These are phyloP conservation scores for Boletus rufocinnamomeus DNA, from an alignment of 768 basidiomycete species.

Conservation along the genomic window DNA sequence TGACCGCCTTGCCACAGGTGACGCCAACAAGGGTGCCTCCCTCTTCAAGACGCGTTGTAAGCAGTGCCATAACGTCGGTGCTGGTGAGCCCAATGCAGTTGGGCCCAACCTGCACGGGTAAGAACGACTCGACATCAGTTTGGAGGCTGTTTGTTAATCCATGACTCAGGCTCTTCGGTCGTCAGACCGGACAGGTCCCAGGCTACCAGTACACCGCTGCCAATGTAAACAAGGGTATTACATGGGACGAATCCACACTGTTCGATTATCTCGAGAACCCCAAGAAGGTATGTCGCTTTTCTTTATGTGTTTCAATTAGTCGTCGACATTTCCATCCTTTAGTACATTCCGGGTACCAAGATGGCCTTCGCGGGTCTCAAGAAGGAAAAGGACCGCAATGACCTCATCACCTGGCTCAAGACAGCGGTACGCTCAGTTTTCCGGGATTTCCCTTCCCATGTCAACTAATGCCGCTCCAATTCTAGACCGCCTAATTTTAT, in stretches of 20 bases:
- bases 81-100: conserved; percentile 81
- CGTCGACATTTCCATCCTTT: neutral
- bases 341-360: conserved; percentile 97
- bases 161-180: conserved; percentile 69
- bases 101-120: conserved; percentile 96
- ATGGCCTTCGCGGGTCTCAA: conserved; percentile 99
- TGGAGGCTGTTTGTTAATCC: neutral
- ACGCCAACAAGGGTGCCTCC: conserved; percentile 84
- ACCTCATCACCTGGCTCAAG: conserved; percentile 86
- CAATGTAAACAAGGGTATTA: conserved; percentile 92
- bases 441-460: neutral
- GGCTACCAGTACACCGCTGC: conserved; percentile 92
- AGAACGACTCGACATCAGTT: conserved; percentile 27
- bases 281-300: conserved; percentile 69
- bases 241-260: conserved; percentile 84
- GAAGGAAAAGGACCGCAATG: conserved; percentile 97
- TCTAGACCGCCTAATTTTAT: conserved; percentile 32
- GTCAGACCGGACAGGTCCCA: conserved; percentile 82
- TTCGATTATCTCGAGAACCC: conserved; percentile 97
- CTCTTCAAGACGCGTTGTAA: conserved; percentile 97
- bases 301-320: neutral
- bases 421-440: conserved; percentile 53
- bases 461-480: neutral
- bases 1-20: conserved; percentile 52
- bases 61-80: conserved; percentile 88